These are phyloP conservation scores for Fusarium scirpi DNA, from an alignment of 2,329 filamentous ascomycete genomes.

Conservation along the genomic window DNA sequence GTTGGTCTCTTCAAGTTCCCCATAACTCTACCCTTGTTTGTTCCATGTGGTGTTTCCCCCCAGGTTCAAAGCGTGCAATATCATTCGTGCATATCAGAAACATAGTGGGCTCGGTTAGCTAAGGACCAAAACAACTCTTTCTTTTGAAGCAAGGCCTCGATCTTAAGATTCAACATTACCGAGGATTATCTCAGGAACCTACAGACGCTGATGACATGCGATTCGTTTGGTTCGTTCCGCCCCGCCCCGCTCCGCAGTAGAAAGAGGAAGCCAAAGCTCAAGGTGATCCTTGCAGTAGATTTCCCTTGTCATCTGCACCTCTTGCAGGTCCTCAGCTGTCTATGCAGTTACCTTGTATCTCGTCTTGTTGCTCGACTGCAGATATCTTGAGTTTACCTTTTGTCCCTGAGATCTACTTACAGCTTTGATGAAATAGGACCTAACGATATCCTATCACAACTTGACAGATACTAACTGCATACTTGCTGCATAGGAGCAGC, in stretches of 20 bases:
- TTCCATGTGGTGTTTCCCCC: conserved; percentile 36
- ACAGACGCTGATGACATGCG: neutral
- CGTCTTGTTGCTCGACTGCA: neutral
- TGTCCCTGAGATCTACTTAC: conserved; percentile 10
- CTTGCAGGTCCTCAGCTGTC: neutral
- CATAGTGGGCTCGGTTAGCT: neutral
- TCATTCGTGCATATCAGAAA: conserved; percentile 26
- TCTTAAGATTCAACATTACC: conserved; percentile 6
- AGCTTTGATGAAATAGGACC: neutral
- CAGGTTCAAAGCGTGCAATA: conserved; percentile 19
- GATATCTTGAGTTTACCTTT: conserved; percentile 1
- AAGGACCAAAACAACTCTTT: conserved; percentile 13
- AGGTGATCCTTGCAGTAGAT: conserved; percentile 8
- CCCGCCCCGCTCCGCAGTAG: conserved; percentile 40
- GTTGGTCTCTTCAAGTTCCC: conserved; percentile 17
- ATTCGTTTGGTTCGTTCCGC: conserved; percentile 9
- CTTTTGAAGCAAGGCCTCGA: neutral
- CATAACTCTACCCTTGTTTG: conserved; percentile 34
- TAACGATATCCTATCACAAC: neutral
- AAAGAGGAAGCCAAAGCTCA: neutral
- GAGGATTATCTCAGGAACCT: conserved; percentile 1
- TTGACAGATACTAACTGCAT: neutral
- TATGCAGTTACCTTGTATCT: conserved; percentile 13
- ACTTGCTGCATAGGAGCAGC: neutral
- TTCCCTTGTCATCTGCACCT: conserved; percentile 11